Evolutionary conservation across 495 filamentous ascomycete species (phyloP).

Genomic region (Aspergillus nidulans): DNA sequence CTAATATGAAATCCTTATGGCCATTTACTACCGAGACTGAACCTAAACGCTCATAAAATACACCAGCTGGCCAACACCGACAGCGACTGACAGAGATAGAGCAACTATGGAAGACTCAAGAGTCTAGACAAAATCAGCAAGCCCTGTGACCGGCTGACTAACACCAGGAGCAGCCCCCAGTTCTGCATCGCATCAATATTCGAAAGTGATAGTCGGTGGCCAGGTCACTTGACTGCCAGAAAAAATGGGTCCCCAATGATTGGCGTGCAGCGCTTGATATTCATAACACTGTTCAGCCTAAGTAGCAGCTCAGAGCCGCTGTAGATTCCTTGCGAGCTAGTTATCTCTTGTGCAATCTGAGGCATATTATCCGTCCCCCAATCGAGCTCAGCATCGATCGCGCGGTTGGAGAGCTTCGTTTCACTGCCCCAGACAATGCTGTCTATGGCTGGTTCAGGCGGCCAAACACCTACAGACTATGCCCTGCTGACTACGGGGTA

Average conservation of each 20-base stretch:
- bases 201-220: constrained; percentile 7
- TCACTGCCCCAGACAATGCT: neutral
- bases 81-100: too few relatives aligned
- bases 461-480: neutral
- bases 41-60: too few relatives aligned
- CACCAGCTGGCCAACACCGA: too few relatives aligned
- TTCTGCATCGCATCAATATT: neutral
- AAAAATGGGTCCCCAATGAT: constrained; percentile 21
- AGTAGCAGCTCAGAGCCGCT: neutral
- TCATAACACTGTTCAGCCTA: constrained; percentile 10
- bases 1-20: too few relatives aligned
- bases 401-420: neutral
- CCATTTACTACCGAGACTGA: too few relatives aligned
- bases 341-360: constrained; percentile 5
- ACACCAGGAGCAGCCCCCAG: neutral
- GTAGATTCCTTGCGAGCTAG: constrained; percentile 3
- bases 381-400: neutral
- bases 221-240: constrained; percentile 24
- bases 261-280: constrained; percentile 11
- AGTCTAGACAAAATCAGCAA: constrained; percentile 26
- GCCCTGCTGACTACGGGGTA: constrained; percentile 21
- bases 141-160: constrained; percentile 28
- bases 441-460: neutral
- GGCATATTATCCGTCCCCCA: neutral
- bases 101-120: neutral